Evolutionary conservation across 495 filamentous ascomycete genomes (phyloP).

Genomic region (Darksidea phi): DNA sequence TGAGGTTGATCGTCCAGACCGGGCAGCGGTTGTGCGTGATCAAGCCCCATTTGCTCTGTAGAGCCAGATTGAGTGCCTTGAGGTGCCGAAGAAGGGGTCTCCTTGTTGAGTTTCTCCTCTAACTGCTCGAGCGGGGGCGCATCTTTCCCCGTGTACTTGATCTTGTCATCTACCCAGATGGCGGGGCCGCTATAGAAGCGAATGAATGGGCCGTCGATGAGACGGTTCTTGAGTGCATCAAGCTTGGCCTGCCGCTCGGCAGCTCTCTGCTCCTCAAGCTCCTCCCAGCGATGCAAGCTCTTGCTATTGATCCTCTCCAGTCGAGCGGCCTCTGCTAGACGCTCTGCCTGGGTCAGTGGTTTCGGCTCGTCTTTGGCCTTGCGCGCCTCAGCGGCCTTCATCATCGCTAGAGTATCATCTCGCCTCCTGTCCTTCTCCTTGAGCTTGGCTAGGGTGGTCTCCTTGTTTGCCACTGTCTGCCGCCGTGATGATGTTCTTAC

Average conservation of each 20-base stretch:
- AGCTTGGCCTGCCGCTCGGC: conserved; percentile 79
- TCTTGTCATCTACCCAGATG: conserved; percentile 70
- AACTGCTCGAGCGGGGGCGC: conserved; percentile 58
- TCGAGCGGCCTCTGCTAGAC: conserved; percentile 76
- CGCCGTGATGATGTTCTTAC: conserved; percentile 77
- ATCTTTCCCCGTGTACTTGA: conserved; percentile 54
- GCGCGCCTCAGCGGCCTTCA: conserved; percentile 82
- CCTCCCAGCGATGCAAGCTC: conserved; percentile 92
- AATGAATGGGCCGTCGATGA: conserved; percentile 83
- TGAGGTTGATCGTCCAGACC: neutral
- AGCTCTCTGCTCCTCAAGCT: conserved; percentile 78
- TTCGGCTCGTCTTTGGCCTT: conserved; percentile 72
- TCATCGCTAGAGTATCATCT: conserved; percentile 71
- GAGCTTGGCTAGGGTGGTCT: conserved; percentile 76
- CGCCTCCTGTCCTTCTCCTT: conserved; percentile 79
- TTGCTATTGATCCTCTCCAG: conserved; percentile 83
- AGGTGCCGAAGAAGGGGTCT: conserved; percentile 5
- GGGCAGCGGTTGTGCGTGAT: neutral
- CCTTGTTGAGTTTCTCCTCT: conserved; percentile 51
- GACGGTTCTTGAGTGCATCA: conserved; percentile 79
- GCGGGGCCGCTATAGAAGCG: conserved; percentile 90
- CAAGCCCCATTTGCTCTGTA: neutral
- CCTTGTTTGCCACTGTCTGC: conserved; percentile 81
- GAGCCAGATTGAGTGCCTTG: neutral
- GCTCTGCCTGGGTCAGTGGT: conserved; percentile 85